These are phyloP conservation scores for Pythium phragmiticola DNA, from an alignment of 352 stramenopile genomes.

Conservation along the genomic window DNA sequence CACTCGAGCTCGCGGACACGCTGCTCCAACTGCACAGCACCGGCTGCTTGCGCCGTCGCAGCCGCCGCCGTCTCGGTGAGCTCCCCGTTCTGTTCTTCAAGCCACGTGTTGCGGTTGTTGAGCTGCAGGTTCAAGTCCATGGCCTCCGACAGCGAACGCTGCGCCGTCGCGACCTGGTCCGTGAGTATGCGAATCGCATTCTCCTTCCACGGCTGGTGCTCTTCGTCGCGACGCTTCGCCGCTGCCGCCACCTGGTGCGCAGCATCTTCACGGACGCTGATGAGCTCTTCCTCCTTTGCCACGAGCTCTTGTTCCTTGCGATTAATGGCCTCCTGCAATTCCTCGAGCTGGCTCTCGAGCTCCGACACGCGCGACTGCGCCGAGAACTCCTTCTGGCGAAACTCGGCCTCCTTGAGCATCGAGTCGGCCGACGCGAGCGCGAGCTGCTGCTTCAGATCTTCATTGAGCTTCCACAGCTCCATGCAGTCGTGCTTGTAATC, in stretches of 20 bases:
- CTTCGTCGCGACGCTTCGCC: constrained; percentile 20
- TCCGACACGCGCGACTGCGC: constrained; percentile 51
- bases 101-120: constrained; percentile 73
- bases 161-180: constrained; percentile 63
- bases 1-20: constrained; percentile 10
- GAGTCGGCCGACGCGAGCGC: constrained; percentile 51
- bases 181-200: constrained; percentile 64
- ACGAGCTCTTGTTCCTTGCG: constrained; percentile 44
- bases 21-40: constrained; percentile 18
- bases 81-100: constrained; percentile 70
- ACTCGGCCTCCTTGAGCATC: constrained; percentile 57
- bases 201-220: constrained; percentile 39
- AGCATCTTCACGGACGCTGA: constrained; percentile 28
- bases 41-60: constrained; percentile 2
- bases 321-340: constrained; percentile 42
- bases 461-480: constrained; percentile 75
- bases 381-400: constrained; percentile 55
- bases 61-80: constrained; percentile 21
- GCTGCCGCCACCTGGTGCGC: constrained; percentile 23
- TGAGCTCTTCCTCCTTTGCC: constrained; percentile 55
- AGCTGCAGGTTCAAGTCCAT: constrained; percentile 84
- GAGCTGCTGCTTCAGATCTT: constrained; percentile 78
- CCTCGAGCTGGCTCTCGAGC: constrained; percentile 58
- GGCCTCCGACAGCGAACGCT: constrained; percentile 75
- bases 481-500: constrained; percentile 83